Conservation (phyloP, 2,329 filamentous ascomycete species). For the Drechslerella coelobrocha region DNA sequence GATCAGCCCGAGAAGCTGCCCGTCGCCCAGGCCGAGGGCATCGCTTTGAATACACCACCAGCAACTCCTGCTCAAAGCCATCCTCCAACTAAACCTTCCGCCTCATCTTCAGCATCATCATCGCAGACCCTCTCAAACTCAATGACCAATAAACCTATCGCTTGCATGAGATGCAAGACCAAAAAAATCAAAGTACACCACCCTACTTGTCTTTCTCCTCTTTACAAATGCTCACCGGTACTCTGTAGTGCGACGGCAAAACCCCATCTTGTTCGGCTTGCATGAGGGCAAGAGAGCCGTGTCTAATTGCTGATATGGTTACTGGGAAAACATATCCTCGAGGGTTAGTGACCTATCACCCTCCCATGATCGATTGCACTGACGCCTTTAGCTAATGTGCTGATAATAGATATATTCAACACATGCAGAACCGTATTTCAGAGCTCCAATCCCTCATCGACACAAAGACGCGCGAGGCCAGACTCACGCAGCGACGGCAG, state of each 20-base stretch:
- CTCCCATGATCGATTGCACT: background rate
- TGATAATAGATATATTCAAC: conserved; percentile 23
- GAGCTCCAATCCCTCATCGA: conserved; percentile 45
- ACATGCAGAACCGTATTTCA: conserved; percentile 31
- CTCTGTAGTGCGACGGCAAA: conserved; percentile 34
- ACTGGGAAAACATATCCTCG: conserved; percentile 22
- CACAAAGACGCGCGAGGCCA: conserved; percentile 22
- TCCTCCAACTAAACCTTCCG: conserved; percentile 5
- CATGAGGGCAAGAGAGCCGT: conserved; percentile 13
- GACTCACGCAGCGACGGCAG: conserved; percentile 9
- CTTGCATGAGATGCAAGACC: conserved; percentile 36
- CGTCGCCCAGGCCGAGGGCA: background rate
- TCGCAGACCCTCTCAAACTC: background rate
- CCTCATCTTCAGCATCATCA: background rate
- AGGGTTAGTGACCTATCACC: conserved; percentile 12
- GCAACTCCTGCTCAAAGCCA: conserved; percentile 21
- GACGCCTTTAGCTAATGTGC: background rate
- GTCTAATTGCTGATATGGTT: conserved; percentile 38
- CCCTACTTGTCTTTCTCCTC: background rate
- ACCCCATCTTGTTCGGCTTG: conserved; percentile 40
- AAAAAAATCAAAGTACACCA: conserved; percentile 39
- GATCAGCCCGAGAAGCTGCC: background rate
- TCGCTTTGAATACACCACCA: conserved; percentile 31
- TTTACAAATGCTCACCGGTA: background rate
- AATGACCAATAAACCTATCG: conserved; percentile 24